phyloP scores from a whole-genome alignment of 2,329 filamentous ascomycete species.

The Laburnicola sp. region DNA sequence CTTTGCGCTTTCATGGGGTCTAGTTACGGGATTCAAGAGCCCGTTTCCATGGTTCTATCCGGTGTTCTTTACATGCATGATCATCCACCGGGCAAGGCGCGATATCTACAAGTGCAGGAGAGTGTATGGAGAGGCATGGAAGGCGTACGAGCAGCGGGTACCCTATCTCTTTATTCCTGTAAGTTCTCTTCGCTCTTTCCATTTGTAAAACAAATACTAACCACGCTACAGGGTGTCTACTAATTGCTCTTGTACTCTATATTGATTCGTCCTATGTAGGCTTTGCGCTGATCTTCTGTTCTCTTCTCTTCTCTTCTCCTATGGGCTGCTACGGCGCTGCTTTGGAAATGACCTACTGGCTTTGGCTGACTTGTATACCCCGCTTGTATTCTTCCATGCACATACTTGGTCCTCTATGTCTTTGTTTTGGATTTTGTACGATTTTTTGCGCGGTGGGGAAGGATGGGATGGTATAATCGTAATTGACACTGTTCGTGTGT shows the following conservation, averaged over 20 bases:
- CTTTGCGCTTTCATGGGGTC: slow-evolving; percentile 76
- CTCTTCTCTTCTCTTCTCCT: not conserved
- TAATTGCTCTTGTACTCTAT: not conserved
- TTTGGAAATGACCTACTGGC: not conserved
- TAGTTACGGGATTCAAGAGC: slow-evolving; percentile 79
- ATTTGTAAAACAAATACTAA: not conserved
- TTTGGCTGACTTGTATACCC: not conserved
- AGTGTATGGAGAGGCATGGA: slow-evolving; percentile 83
- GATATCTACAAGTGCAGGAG: slow-evolving; percentile 75
- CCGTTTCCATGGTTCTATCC: slow-evolving; percentile 92
- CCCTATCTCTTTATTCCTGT: slow-evolving; percentile 83
- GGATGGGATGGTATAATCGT: too few relatives aligned
- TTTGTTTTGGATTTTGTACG: too few relatives aligned
- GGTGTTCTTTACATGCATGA: slow-evolving; percentile 78
- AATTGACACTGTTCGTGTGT: too few relatives aligned
- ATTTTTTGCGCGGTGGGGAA: too few relatives aligned
- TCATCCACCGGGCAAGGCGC: slow-evolving; percentile 73
- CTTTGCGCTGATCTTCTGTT: too few relatives aligned
- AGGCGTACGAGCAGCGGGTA: slow-evolving; percentile 76
- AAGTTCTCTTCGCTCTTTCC: slow-evolving; percentile 13
- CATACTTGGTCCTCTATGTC: not conserved
- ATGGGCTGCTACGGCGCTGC: not conserved
- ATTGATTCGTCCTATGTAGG: too few relatives aligned
- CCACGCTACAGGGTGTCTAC: not conserved
- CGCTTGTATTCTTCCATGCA: not conserved